phyloP scores from a whole-genome alignment of 768 basidiomycete genomes.

The Naganishia onofrii region DNA sequence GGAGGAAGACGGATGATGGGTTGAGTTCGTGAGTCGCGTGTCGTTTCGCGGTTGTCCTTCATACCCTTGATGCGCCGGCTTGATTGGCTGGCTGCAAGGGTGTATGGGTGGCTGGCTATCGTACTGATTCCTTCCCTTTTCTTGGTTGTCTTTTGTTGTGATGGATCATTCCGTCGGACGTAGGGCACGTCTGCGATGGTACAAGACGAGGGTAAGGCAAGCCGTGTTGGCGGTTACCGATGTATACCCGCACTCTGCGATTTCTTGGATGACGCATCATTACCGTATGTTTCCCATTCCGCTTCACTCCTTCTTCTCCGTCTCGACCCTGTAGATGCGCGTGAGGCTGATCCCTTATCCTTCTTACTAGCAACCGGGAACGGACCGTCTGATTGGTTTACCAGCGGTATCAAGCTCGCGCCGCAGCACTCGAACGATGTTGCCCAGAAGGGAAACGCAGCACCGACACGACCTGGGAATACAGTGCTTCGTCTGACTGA shows the following conservation, averaged over 20 bases:
- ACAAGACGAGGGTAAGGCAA: slow-evolving; percentile 29
- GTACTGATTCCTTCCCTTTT: not conserved
- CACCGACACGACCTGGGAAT: slow-evolving; percentile 23
- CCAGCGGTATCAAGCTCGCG: slow-evolving; percentile 14
- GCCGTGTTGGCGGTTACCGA: slow-evolving; percentile 15
- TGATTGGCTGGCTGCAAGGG: too few relatives aligned
- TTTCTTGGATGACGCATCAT: slow-evolving; percentile 36
- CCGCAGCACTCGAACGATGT: slow-evolving; percentile 4
- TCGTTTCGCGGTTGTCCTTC: too few relatives aligned
- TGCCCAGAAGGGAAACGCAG: not conserved
- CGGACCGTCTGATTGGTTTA: slow-evolving; percentile 34
- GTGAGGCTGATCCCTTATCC: too few relatives aligned
- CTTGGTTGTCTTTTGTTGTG: not conserved
- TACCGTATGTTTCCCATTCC: slow-evolving; percentile 31
- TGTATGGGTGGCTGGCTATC: too few relatives aligned
- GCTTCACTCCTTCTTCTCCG: not conserved
- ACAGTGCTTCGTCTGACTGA: slow-evolving; percentile 31
- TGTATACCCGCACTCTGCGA: slow-evolving; percentile 28
- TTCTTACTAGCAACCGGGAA: slow-evolving; percentile 18
- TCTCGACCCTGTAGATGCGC: too few relatives aligned
- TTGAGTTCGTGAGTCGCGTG: slow-evolving; percentile 31
- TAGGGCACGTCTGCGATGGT: slow-evolving; percentile 35
- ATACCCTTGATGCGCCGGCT: too few relatives aligned
- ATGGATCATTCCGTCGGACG: not conserved
- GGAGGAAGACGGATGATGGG: slow-evolving; percentile 23